These are phyloP conservation scores for Tetrastigma voinierianum DNA, from an alignment of 164 flowering plant genomes.

Conservation along the genomic window DNA sequence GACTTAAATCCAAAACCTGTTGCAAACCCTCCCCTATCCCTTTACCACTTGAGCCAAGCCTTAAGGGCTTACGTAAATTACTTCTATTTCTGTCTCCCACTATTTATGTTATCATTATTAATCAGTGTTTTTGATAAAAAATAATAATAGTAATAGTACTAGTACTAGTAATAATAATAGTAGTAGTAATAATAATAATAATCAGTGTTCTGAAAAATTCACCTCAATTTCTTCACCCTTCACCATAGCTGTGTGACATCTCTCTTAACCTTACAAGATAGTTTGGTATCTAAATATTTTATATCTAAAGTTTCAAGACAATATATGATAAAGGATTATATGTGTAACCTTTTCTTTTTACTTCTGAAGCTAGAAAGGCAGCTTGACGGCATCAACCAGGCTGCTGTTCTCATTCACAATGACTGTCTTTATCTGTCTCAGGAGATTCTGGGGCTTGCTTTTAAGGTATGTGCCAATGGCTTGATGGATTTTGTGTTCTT, in stretches of 20 bases:
- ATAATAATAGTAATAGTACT: no score
- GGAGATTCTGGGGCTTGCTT: constrained; percentile 92
- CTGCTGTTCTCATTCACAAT: constrained; percentile 83
- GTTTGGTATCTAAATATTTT: not conserved
- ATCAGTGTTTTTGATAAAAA: no score
- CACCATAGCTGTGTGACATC: not conserved
- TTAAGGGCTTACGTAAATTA: no score
- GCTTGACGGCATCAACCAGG: constrained; percentile 79
- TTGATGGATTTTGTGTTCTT: not conserved
- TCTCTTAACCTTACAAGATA: not conserved
- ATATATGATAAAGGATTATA: not conserved
- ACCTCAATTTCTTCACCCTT: not conserved
- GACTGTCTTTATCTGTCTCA: constrained; percentile 82
- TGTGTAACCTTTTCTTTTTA: constrained; percentile 20
- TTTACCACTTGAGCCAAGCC: no score
- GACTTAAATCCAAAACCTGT: no score
- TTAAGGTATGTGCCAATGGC: constrained; percentile 55
- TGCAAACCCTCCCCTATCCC: no score
- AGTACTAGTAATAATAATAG: no score
- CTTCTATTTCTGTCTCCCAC: not conserved
- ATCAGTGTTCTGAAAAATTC: not conserved
- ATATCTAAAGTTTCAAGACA: not conserved
- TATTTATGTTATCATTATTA: not conserved
- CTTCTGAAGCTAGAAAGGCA: constrained; percentile 82
- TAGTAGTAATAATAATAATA: no score